A percentile compares a stretch with the other conserved stretches of the same genome.
Conservation (phyloP, 352 stramenopile genomes). For the Blastocystis sp. region DNA sequence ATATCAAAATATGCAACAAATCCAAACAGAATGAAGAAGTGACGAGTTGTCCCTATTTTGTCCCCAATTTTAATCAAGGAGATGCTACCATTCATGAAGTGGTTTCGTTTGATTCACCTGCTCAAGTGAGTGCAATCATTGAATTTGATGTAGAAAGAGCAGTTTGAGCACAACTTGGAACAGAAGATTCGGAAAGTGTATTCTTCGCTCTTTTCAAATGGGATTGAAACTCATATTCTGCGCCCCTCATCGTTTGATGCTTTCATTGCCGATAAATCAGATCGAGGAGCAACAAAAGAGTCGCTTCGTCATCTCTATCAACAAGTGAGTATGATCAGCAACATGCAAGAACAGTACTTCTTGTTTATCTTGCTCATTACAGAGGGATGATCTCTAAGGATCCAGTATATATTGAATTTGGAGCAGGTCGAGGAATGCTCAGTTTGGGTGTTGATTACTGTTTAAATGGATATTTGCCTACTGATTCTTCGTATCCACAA, state of each 20-base stretch:
- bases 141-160: neutral
- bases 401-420: constrained; percentile 51
- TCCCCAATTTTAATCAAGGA: constrained; percentile 18
- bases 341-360: constrained; percentile 35
- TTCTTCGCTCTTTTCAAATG: neutral
- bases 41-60: neutral
- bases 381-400: constrained; percentile 3
- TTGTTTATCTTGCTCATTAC: neutral
- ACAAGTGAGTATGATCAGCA: constrained; percentile 58
- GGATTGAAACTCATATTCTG: neutral
- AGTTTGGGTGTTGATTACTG: constrained; percentile 49
- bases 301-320: constrained; percentile 52
- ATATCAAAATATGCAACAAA: constrained; percentile 61
- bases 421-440: constrained; percentile 52
- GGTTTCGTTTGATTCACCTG: neutral
- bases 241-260: constrained; percentile 9
- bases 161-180: constrained; percentile 18
- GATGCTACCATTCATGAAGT: neutral
- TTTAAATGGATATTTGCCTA: constrained; percentile 10
- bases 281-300: constrained; percentile 29
- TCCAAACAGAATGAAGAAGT: neutral
- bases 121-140: neutral
- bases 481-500: neutral
- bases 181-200: constrained; percentile 38
- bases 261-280: constrained; percentile 48